These are phyloP conservation scores for Candida silvicultrix DNA, from an alignment of 805 yeast genomes.

Conservation along the genomic window DNA sequence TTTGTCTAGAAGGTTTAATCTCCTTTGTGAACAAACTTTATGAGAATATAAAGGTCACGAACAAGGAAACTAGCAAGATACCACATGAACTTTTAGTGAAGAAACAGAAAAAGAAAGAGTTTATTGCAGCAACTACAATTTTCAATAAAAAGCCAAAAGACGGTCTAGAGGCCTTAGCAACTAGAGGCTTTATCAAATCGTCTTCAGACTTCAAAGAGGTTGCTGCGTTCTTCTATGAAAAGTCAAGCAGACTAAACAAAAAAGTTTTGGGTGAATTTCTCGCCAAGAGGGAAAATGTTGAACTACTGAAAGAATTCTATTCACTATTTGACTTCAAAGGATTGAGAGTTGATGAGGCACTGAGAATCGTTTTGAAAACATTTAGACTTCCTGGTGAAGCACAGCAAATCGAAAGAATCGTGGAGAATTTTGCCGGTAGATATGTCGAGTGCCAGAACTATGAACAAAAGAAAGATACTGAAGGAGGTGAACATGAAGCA, in stretches of 20 bases:
- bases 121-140: slow-evolving; percentile 64
- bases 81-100: slow-evolving; percentile 19
- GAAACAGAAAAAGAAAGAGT: slow-evolving; percentile 57
- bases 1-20: slow-evolving; percentile 83
- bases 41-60: slow-evolving; percentile 29
- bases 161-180: slow-evolving; percentile 63
- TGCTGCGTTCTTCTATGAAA: slow-evolving; percentile 69
- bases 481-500: no score
- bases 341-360: slow-evolving; percentile 87
- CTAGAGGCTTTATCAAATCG: slow-evolving; percentile 54
- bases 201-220: slow-evolving; percentile 51
- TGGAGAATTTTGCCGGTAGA: slow-evolving; percentile 78
- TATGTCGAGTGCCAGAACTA: slow-evolving; percentile 62
- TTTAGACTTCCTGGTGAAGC: slow-evolving; percentile 97
- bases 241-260: slow-evolving; percentile 80
- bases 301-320: slow-evolving; percentile 59
- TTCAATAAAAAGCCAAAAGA: slow-evolving; percentile 76
- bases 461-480: slow-evolving; percentile 15
- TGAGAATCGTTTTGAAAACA: slow-evolving; percentile 71
- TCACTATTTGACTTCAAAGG: slow-evolving; percentile 66
- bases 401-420: slow-evolving; percentile 89
- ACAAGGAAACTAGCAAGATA: slow-evolving; percentile 9
- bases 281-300: slow-evolving; percentile 65
- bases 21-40: slow-evolving; percentile 60
- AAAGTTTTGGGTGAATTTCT: slow-evolving; percentile 80